Percentiles rank a stretch among this genome's conserved stretches.
Evolutionary conservation across 257 asterid genomes (phyloP).

Genomic region (Solanum rostratum): DNA sequence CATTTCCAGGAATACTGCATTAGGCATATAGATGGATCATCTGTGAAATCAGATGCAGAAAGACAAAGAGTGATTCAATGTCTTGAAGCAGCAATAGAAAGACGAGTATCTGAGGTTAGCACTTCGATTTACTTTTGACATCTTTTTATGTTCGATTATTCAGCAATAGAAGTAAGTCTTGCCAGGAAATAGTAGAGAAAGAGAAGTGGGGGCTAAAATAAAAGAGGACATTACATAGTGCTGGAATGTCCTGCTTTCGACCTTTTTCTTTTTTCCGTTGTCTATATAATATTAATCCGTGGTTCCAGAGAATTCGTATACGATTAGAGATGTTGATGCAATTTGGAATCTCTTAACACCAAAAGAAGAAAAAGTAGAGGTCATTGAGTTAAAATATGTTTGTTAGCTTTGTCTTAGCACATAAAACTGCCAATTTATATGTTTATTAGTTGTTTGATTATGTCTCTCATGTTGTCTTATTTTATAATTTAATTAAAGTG

Average conservation of each 20-base stretch:
- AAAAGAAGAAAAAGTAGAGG: no score
- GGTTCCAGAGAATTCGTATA: no score
- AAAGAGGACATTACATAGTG: no score
- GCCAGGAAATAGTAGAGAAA: no score
- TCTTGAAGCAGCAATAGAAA: slow-evolving; percentile 88
- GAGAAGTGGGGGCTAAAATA: no score
- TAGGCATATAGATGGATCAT: slow-evolving; percentile 85
- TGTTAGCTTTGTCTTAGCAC: background rate
- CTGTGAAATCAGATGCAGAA: slow-evolving; percentile 97
- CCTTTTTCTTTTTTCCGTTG: no score
- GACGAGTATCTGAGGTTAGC: slow-evolving; percentile 90
- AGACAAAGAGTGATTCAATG: slow-evolving; percentile 84
- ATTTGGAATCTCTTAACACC: no score
- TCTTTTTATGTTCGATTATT: background rate
- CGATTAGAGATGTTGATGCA: no score
- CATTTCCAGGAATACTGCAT: slow-evolving; percentile 74
- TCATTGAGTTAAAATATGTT: background rate
- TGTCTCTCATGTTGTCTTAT: background rate
- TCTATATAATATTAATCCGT: no score
- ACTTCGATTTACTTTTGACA: background rate
- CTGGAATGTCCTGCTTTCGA: no score
- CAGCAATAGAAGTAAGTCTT: no score
- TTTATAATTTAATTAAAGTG: background rate
- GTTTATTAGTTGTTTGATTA: background rate
- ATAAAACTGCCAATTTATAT: background rate